Base-by-base conservation (phyloP, 2,329 filamentous ascomycete species). In the Whalleya microplaca region DNA sequence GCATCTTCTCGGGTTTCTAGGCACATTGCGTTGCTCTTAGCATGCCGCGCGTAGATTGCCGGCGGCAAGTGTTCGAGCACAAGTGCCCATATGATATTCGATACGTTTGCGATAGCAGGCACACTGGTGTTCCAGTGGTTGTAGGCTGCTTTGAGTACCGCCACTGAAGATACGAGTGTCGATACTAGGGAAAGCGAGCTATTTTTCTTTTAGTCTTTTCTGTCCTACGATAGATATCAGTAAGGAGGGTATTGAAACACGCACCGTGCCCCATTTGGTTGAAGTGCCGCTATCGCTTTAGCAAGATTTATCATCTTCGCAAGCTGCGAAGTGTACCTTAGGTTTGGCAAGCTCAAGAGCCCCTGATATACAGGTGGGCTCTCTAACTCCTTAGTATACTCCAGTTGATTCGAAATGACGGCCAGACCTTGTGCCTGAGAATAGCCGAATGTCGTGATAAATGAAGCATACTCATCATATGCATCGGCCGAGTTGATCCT, bases 21-120 rank as follows among this genome's bases (percentile, higher is more conserved):
- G 4, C 61, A 58, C 21, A 63, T 29, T 2, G 56, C 19, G 29
- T 63, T 61, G 0, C 14, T 9, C 4, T 10, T 29, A 6, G 58
- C 48, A 3, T 12, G 29, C 5, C 51, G 46, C 8, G 42, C 40
- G 32, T 63, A 66, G 23, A 66, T 59, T 0, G 29, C 45, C 3
- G 56, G 62, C 3, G 64, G 62, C 6, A 64, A 41, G 2, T 62
- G 62, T 27, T 66, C 64, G 8, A 64, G 42, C 4, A 49, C 49
- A 0, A 66, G 10, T 10, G 43, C 18, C 56, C 55, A 66, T 12
- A 32, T 45, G 19, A 66, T 53, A 18, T 51, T 43, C 8, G 45
- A n/a, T 2, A 63, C 37, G 27, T 37, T 16, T 12, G 48, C 29
- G 49, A 53, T 18, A 9, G n/a, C 45, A 5, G 49, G 16, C 8